Evolutionary conservation across 306 rosid species (phyloP).

Genomic region (Acacia acuminata): DNA sequence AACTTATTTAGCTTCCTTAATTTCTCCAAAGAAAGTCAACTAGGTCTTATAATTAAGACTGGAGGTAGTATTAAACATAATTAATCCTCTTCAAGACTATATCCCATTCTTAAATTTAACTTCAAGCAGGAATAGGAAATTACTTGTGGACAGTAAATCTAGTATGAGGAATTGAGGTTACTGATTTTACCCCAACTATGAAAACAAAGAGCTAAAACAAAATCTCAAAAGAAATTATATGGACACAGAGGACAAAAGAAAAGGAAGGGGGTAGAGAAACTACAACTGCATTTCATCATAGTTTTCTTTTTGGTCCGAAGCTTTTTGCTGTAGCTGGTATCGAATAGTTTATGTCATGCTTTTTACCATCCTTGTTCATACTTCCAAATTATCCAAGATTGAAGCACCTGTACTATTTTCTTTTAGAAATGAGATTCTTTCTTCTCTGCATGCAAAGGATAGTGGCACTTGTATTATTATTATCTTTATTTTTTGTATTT

Average conservation of each 20-base stretch:
- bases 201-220: neutral
- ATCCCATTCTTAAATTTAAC: neutral
- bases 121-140: neutral
- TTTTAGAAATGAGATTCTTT: neutral
- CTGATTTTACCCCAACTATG: neutral
- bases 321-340: neutral
- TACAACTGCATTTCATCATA: neutral
- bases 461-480: neutral
- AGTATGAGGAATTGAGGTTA: neutral
- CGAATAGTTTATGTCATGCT: neutral
- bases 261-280: neutral
- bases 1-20: too few relatives aligned
- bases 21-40: too few relatives aligned
- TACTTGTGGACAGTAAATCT: neutral
- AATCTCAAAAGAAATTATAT: neutral
- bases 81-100: neutral
- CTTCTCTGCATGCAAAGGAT: slow-evolving; percentile 17
- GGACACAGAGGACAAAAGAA: neutral
- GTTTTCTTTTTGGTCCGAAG: neutral
- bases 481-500: neutral
- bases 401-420: slow-evolving; percentile 26
- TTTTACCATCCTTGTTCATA: neutral
- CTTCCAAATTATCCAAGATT: slow-evolving; percentile 1
- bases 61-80: neutral
- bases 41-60: too few relatives aligned